Conservation (phyloP, 1,284 basidiomycete species). For the Fomitiporia mediterranea region DNA sequence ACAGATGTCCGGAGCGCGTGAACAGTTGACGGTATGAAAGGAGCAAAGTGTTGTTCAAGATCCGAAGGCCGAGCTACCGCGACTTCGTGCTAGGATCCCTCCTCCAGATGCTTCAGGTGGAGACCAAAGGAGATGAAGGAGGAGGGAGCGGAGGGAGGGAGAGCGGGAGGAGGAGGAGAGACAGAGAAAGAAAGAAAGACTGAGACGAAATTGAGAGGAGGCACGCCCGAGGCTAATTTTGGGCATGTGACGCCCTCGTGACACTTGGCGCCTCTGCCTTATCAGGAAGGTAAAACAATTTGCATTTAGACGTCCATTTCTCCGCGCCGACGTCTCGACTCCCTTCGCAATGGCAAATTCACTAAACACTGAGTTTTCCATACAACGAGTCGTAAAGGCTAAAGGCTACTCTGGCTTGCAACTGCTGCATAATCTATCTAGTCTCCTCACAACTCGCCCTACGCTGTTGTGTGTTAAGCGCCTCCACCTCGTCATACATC, state of each 20-base stretch:
- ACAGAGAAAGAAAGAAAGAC: background rate
- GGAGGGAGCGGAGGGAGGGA: background rate
- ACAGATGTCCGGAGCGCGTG: background rate
- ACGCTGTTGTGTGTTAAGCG: background rate
- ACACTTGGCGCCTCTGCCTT: background rate
- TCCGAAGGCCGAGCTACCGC: background rate
- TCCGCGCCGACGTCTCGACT: too few species aligned
- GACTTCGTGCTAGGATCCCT: too few species aligned
- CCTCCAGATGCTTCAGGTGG: too few species aligned
- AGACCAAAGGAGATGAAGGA: background rate
- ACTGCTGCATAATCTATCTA: too few species aligned
- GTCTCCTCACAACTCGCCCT: too few species aligned
- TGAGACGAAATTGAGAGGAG: too few species aligned
- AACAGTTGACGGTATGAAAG: background rate
- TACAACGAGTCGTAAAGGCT: too few species aligned
- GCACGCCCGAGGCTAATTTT: background rate
- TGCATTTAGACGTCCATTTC: too few species aligned
- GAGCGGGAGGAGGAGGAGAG: background rate
- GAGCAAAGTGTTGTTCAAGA: background rate
- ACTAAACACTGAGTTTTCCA: too few species aligned
- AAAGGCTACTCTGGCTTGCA: too few species aligned
- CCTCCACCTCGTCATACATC: background rate
- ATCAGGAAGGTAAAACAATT: too few species aligned
- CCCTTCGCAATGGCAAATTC: too few species aligned
- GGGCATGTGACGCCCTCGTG: background rate